Base-by-base conservation (phyloP, 441 rosid species). In the Raphanus hybrid region DNA sequence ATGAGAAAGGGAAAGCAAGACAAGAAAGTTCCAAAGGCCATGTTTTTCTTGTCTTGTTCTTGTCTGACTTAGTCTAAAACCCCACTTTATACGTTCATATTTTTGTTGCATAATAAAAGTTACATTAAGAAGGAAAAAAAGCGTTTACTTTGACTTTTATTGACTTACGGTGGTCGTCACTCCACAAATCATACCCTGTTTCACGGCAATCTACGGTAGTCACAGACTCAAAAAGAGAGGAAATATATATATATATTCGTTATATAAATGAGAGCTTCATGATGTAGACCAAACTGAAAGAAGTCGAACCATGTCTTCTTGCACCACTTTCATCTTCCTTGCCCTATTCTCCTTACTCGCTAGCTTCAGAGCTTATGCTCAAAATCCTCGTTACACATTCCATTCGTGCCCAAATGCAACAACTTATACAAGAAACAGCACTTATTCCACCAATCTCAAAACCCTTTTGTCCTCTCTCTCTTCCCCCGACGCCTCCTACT, bases 381-480 rank as follows among this genome's bases (percentile, higher is more conserved):
- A 76, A 52, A 75, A 61, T 5, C 69, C 34, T n/a, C 16, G 1
- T 59, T 59, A 59, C 37, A 11, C 16, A 59, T 1, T 3, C 12
- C 18, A 15, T 1, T 0, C 2, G 0, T 66, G 78, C 41, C 45
- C 34, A 15, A 66, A 66, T 14, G 39, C 66, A 1, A 26, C 65
- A 66, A 54, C n/a, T 1, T 68, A 27, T 18, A 5, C 62, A 12
- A 60, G 5, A 5, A 60, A 32, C 39, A 29, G 37, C 54, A 58
- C 69, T 64, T 74, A 43, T 50, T 20, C 3, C 8, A 14, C 69
- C 9, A 75, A 74, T 23, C 82, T 68, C 3, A 10, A n/a, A 68
- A 63, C 78, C 67, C 45, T 74, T 68, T 64, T 74, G 23, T 35
- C 75, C 0, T 74, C 75, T 3, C 59, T 80, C 20, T 34, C 79